Percentiles rank a stretch among this genome's conserved stretches.
phyloP scores from a whole-genome alignment of 1,284 basidiomycete species.

The Wallemia ichthyophaga region DNA sequence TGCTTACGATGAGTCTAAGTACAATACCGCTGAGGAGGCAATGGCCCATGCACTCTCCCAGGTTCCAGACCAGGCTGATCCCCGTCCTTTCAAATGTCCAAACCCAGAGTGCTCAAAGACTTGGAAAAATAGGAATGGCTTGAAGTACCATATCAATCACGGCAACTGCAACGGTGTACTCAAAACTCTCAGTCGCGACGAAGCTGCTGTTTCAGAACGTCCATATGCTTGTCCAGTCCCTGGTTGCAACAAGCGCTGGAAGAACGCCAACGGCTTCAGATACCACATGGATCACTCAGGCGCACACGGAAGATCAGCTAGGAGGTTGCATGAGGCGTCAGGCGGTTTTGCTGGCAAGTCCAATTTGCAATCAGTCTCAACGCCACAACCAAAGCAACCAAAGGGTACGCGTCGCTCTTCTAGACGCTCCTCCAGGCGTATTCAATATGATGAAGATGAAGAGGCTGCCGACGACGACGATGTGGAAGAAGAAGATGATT shows the following conservation, averaged over 20 bases:
- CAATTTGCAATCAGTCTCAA: neutral
- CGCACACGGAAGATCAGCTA: neutral
- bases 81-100: slow-evolving; percentile 1
- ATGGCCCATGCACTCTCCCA: neutral
- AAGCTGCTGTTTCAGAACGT: neutral
- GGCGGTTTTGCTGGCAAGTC: neutral
- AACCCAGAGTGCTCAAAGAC: slow-evolving; percentile 1
- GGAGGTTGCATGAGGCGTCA: neutral
- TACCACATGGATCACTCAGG: slow-evolving; percentile 1
- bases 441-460: neutral
- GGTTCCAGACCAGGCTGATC: neutral
- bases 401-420: neutral
- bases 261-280: slow-evolving; percentile 1
- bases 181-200: neutral
- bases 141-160: slow-evolving; percentile 1
- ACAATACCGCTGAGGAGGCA: neutral
- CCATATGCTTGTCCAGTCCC: neutral
- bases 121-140: slow-evolving; percentile 1
- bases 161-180: slow-evolving; percentile 1
- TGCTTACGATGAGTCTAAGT: neutral
- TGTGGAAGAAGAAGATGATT: neutral
- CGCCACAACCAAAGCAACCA: neutral
- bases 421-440: neutral
- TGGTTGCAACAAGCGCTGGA: slow-evolving; percentile 1
- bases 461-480: neutral